These are phyloP conservation scores for Keithomyces neogunnii DNA, from an alignment of 2,329 filamentous ascomycete species.

Conservation along the genomic window DNA sequence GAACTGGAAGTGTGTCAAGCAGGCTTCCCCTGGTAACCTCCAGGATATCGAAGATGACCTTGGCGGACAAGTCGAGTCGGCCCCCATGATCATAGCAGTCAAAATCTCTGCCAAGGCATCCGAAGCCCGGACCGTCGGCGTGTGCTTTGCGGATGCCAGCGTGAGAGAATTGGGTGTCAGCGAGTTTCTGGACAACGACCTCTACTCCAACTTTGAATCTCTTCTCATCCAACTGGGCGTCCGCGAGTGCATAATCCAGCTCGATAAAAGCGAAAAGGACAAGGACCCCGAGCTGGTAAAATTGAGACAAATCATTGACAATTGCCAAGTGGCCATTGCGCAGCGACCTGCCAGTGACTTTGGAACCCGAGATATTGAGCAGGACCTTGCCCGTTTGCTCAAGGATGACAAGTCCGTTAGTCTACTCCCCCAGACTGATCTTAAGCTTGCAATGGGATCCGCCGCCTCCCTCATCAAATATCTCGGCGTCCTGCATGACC, in stretches of 20 bases:
- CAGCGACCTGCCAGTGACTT: slow-evolving; percentile 74
- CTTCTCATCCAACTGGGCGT: slow-evolving; percentile 93
- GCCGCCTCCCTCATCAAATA: slow-evolving; percentile 93
- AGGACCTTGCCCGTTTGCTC: slow-evolving; percentile 79
- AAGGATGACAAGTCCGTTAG: slow-evolving; percentile 76
- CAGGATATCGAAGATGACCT: slow-evolving; percentile 97
- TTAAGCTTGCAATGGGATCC: slow-evolving; percentile 94
- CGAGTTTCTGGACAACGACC: slow-evolving; percentile 97
- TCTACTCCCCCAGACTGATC: slow-evolving; percentile 77
- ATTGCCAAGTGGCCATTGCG: slow-evolving; percentile 81
- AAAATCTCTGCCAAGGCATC: slow-evolving; percentile 83
- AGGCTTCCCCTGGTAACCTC: slow-evolving; percentile 90
- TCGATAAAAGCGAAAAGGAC: slow-evolving; percentile 69
- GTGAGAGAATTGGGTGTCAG: slow-evolving; percentile 92
- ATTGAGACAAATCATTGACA: slow-evolving; percentile 80
- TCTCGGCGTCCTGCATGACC: slow-evolving; percentile 78
- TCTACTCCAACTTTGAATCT: slow-evolving; percentile 97
- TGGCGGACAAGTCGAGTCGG: slow-evolving; percentile 74
- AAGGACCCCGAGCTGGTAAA: slow-evolving; percentile 87
- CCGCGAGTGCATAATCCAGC: slow-evolving; percentile 82
- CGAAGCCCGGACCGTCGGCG: slow-evolving; percentile 79
- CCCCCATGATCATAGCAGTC: slow-evolving; percentile 90
- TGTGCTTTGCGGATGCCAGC: slow-evolving; percentile 96
- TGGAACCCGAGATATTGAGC: slow-evolving; percentile 84
- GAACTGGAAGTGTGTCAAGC: slow-evolving; percentile 87